Evolutionary conservation across 2,329 filamentous ascomycete species (phyloP).

Genomic region (Sarocladium strictum): DNA sequence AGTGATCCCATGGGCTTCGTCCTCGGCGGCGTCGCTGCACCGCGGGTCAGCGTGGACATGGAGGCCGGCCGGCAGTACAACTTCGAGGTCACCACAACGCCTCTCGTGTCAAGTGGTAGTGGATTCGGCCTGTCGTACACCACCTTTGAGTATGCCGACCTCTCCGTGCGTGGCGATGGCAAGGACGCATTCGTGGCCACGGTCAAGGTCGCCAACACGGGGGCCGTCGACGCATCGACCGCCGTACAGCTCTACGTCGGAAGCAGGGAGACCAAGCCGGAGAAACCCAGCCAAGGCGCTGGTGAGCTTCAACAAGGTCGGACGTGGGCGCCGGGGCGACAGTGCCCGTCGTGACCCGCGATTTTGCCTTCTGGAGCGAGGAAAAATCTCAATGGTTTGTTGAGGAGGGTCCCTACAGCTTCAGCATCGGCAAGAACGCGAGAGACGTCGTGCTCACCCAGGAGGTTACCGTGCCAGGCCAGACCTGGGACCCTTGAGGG

Average conservation of each 20-base stretch:
- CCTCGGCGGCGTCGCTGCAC: conserved; percentile 18
- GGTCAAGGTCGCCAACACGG: conserved; percentile 51
- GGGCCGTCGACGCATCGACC: conserved; percentile 38
- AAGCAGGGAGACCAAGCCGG: neutral
- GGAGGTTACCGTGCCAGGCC: neutral
- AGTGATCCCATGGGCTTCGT: conserved; percentile 10
- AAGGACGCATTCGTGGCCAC: conserved; percentile 24
- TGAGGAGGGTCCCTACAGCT: neutral
- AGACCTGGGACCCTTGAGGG: neutral
- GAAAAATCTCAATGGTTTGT: neutral
- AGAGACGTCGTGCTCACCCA: neutral
- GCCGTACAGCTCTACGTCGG: conserved; percentile 49
- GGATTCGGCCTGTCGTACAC: conserved; percentile 62
- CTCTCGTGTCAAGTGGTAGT: conserved; percentile 17
- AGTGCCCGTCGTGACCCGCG: neutral
- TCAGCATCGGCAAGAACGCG: neutral
- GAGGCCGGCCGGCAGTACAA: conserved; percentile 25
- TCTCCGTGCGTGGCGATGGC: neutral
- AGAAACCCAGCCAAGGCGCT: conserved; percentile 19
- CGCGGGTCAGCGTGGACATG: conserved; percentile 23
- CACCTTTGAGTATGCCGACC: conserved; percentile 38
- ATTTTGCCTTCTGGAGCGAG: neutral
- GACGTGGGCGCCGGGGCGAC: conserved; percentile 2
- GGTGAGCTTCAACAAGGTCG: conserved; percentile 20
- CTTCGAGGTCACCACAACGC: conserved; percentile 22